Evolutionary conservation across 179 eudicot species (phyloP), one percentile per base, ranked within the genome.

Genomic region (Spinacia oleracea): DNA sequence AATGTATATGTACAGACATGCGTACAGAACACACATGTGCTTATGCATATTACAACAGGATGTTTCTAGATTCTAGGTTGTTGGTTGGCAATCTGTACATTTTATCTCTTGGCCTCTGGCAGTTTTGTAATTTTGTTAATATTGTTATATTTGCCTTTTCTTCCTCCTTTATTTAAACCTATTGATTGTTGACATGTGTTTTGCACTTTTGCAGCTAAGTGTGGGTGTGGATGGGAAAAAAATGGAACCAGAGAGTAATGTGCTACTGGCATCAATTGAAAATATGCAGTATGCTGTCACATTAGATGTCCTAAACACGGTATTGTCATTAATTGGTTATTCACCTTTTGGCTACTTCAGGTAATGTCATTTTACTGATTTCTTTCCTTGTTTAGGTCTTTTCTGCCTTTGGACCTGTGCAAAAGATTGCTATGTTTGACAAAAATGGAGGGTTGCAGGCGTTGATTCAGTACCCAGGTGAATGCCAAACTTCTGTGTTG

Each of bases 361-460:
- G n/a, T 68, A 12, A 21, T 43, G 70, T 68, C 23, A 32, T 60
- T 38, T 58, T 45, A 73, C 60, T 66, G 67, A 50, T 67, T 73
- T 50, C 75, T 56, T 60, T 63, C 43, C 40, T 31, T 74, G 23
- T 29, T 55, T 72, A 96, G 99, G 99, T 96, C 62, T 94, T 96
- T 77, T 90, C 99, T 66, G 87, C 98, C 31, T 94, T 94, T 89
- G 99, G 99, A 62, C 87, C 91, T 81, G 97, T 96, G 81, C 86
- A 93, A 69, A 96, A 96, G 89, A 96, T 96, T 84, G 99, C 99
- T 48, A 96, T 96, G 96, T 96, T 96, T 81, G 99, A 96, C 78
- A 96, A 96, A 80, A 94, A 96, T 73, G 97, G 97, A 32, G 99
- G 98, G 78, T 84, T 94, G 74, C 99, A 96, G 83, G 99, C 98